Percentiles rank a stretch among this genome's conserved stretches.
These are phyloP conservation scores for Fomitopsis serialis DNA, from an alignment of 768 basidiomycete species.

Conservation along the genomic window DNA sequence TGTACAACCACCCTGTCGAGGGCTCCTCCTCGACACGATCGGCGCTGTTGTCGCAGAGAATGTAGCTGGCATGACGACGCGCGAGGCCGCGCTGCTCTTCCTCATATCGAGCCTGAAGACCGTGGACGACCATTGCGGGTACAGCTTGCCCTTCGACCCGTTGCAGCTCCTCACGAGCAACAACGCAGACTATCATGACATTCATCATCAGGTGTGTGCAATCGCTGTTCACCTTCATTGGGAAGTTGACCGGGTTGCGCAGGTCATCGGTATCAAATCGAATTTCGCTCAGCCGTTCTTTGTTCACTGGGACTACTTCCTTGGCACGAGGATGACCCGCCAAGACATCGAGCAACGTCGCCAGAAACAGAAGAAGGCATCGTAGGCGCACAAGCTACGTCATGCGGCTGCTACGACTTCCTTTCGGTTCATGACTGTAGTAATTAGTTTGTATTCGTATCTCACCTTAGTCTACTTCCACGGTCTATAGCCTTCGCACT, in stretches of 20 bases:
- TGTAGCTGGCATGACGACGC: slow-evolving; percentile 59
- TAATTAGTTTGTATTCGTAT: neutral
- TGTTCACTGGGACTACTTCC: slow-evolving; percentile 84
- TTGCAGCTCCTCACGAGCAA: slow-evolving; percentile 81
- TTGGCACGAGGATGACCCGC: slow-evolving; percentile 82
- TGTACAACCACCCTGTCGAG: slow-evolving; percentile 97
- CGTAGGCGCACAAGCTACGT: neutral
- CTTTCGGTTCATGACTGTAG: neutral
- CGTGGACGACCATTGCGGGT: slow-evolving; percentile 95
- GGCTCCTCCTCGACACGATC: slow-evolving; percentile 83
- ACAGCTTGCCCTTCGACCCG: slow-evolving; percentile 86
- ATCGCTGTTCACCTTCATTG: neutral
- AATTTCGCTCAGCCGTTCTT: slow-evolving; percentile 98
- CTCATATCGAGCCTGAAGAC: slow-evolving; percentile 83
- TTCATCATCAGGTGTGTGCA: slow-evolving; percentile 89
- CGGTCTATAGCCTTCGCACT: neutral
- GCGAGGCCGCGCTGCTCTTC: slow-evolving; percentile 86
- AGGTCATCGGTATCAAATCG: slow-evolving; percentile 84
- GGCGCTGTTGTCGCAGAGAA: slow-evolving; percentile 77
- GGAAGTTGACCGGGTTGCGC: slow-evolving; percentile 1
- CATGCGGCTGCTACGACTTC: neutral
- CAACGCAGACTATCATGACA: slow-evolving; percentile 96
- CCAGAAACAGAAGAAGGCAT: slow-evolving; percentile 11
- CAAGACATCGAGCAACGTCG: slow-evolving; percentile 51
- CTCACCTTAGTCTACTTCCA: neutral